phyloP scores from a whole-genome alignment of 2,329 filamentous ascomycete genomes.

The Monilinia polystroma region DNA sequence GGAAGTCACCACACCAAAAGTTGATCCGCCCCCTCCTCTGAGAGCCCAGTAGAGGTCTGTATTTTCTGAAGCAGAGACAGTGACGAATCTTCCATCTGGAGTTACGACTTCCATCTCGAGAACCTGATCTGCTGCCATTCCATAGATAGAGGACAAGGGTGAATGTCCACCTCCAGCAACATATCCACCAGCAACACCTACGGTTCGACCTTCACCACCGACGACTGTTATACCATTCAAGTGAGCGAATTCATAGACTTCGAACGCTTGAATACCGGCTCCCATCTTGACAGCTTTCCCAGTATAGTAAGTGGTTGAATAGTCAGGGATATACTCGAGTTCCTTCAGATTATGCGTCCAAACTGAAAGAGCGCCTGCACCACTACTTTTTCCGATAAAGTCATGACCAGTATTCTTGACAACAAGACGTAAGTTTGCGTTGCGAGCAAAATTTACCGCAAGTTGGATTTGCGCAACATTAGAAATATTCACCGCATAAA shows the following conservation, averaged over 20 bases:
- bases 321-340: slow-evolving; percentile 40
- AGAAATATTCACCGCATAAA: slow-evolving; percentile 33
- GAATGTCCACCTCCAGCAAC: slow-evolving; percentile 61
- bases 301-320: slow-evolving; percentile 36
- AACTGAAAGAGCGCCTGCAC: slow-evolving; percentile 48
- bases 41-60: slow-evolving; percentile 35
- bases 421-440: slow-evolving; percentile 39
- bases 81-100: slow-evolving; percentile 29
- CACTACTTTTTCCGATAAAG: slow-evolving; percentile 48
- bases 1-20: slow-evolving; percentile 59
- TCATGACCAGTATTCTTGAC: slow-evolving; percentile 49
- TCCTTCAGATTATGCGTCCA: slow-evolving; percentile 51
- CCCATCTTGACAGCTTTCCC: slow-evolving; percentile 43
- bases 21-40: slow-evolving; percentile 39
- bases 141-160: slow-evolving; percentile 51
- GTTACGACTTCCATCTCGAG: slow-evolving; percentile 30
- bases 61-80: slow-evolving; percentile 28
- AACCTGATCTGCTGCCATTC: slow-evolving; percentile 58
- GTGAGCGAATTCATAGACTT: slow-evolving; percentile 45
- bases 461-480: slow-evolving; percentile 28
- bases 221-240: slow-evolving; percentile 47
- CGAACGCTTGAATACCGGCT: slow-evolving; percentile 46
- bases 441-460: slow-evolving; percentile 40
- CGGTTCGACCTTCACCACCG: slow-evolving; percentile 49
- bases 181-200: slow-evolving; percentile 47